phyloP scores from a whole-genome alignment of 108 stramenopile species.

The Cyclotella distinguenda region DNA sequence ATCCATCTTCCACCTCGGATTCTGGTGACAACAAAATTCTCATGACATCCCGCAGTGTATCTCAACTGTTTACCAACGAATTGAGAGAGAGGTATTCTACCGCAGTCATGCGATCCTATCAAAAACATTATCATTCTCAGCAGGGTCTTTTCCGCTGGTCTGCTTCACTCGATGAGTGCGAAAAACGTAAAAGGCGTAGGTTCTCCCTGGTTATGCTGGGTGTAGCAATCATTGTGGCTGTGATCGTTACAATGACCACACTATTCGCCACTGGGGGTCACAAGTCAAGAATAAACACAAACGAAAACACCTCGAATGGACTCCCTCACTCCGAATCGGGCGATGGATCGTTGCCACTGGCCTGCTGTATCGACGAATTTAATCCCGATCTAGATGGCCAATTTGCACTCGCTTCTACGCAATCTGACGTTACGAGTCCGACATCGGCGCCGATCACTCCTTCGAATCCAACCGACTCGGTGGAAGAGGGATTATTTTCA shows the following conservation, averaged over 20 bases:
- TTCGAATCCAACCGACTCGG: too few relatives aligned
- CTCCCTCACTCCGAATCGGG: not conserved
- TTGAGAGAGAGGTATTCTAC: constrained; percentile 1
- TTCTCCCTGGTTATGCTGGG: too few relatives aligned
- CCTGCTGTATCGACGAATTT: constrained; percentile 4
- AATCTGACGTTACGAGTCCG: too few relatives aligned
- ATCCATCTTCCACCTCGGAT: not conserved
- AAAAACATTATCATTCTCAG: not conserved
- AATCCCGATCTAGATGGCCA: not conserved
- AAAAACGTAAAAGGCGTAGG: not conserved
- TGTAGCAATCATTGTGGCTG: not conserved
- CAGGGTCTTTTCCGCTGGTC: not conserved
- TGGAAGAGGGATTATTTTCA: too few relatives aligned
- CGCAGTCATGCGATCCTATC: not conserved
- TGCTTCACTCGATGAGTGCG: not conserved
- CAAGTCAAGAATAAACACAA: not conserved
- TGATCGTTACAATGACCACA: not conserved
- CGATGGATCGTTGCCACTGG: constrained; percentile 4
- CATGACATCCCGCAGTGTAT: not conserved
- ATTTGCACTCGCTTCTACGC: too few relatives aligned
- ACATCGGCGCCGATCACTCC: too few relatives aligned
- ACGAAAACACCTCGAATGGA: not conserved
- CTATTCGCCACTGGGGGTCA: too few relatives aligned
- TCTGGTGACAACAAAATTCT: not conserved
- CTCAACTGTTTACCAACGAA: constrained; percentile 3